Percentiles rank a stretch among this genome's conserved stretches.
These are phyloP conservation scores for Rosa chinensis DNA, from an alignment of 306 rosid genomes.

Conservation along the genomic window DNA sequence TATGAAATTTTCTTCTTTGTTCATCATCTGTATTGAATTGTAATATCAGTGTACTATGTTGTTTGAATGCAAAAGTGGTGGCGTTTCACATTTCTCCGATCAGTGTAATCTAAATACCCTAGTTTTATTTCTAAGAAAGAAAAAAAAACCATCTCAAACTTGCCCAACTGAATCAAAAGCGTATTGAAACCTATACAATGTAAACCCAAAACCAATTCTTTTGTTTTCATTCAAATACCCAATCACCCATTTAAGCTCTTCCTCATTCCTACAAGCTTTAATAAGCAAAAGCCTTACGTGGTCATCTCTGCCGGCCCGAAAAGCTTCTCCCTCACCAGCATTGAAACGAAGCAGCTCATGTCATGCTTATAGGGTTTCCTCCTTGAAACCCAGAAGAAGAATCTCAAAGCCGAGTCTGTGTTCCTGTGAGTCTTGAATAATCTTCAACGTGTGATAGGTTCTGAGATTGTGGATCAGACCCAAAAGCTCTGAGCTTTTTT, in stretches of 20 bases:
- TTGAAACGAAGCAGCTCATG: slow-evolving; percentile 33
- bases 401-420: slow-evolving; percentile 36
- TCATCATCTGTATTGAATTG: neutral
- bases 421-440: slow-evolving; percentile 32
- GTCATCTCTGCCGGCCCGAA: slow-evolving; percentile 29
- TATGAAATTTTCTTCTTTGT: neutral
- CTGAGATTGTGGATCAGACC: slow-evolving; percentile 25
- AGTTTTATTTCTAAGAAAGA: too few species aligned
- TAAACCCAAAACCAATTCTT: slow-evolving; percentile 32
- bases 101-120: neutral
- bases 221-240: slow-evolving; percentile 30
- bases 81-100: neutral
- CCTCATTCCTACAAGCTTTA: slow-evolving; percentile 38
- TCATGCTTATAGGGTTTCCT: slow-evolving; percentile 27
- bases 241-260: slow-evolving; percentile 27
- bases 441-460: slow-evolving; percentile 26
- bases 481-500: slow-evolving; percentile 29
- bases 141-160: slow-evolving; percentile 35
- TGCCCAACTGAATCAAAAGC: slow-evolving; percentile 44
- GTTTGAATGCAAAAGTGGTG: neutral
- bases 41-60: neutral
- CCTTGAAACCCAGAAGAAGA: slow-evolving; percentile 42
- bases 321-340: slow-evolving; percentile 22
- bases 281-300: slow-evolving; percentile 41
- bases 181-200: slow-evolving; percentile 45